Conservation (phyloP, 768 basidiomycete species). For the Serendipita vermifera region DNA sequence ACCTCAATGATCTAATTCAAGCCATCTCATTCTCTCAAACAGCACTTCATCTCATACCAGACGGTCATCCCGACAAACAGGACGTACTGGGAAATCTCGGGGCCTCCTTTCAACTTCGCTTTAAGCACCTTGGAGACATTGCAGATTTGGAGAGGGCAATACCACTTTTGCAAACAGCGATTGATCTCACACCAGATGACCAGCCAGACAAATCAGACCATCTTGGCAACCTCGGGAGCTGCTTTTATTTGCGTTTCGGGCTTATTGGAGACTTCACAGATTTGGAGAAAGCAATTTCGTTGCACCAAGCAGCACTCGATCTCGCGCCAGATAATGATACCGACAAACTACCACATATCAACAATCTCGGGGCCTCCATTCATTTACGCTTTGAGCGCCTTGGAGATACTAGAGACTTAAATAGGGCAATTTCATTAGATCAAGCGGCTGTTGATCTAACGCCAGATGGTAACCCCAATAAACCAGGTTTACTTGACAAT, state of each 20-base stretch:
- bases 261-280: constrained; percentile 11
- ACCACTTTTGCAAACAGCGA: not conserved
- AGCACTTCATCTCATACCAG: constrained; percentile 11
- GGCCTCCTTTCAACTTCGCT: not conserved
- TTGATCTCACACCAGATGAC: constrained; percentile 13
- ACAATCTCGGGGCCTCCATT: constrained; percentile 9
- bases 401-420: constrained; percentile 8
- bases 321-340: constrained; percentile 12
- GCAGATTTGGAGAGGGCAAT: not conserved
- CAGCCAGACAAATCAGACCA: constrained; percentile 8
- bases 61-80: constrained; percentile 13
- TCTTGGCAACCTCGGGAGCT: constrained; percentile 13
- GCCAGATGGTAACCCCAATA: constrained; percentile 11
- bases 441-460: constrained; percentile 11
- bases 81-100: constrained; percentile 10
- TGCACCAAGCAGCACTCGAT: constrained; percentile 7
- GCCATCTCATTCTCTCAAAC: constrained; percentile 10
- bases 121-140: constrained; percentile 12
- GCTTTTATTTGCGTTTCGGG: constrained; percentile 11
- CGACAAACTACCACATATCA: constrained; percentile 12
- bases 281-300: constrained; percentile 11
- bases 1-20: constrained; percentile 11
- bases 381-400: constrained; percentile 13
- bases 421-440: not conserved
- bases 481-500: constrained; percentile 6